A percentile compares a stretch with the other conserved stretches of the same genome.
Conservation (phyloP, 257 asterid species). For the Petunia secreta region DNA sequence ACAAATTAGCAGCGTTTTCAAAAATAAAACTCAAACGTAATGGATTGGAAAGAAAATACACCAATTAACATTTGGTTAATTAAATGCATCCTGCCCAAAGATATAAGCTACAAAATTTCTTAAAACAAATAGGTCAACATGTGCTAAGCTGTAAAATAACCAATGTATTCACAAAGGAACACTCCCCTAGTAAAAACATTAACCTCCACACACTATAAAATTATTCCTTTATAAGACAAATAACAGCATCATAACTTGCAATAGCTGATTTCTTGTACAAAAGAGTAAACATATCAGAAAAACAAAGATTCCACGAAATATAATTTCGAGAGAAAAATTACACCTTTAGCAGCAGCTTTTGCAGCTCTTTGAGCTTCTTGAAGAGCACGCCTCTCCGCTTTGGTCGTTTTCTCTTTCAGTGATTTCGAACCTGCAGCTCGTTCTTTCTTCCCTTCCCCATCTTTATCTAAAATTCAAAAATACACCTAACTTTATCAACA, state of each 20-base stretch:
- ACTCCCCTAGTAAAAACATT: constrained; percentile 11
- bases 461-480: constrained; percentile 43
- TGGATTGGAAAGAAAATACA: not conserved
- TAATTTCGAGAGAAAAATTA: not conserved
- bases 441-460: constrained; percentile 59
- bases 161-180: not conserved
- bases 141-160: not conserved
- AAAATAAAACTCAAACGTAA: constrained; percentile 1
- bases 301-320: not conserved
- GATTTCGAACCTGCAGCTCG: constrained; percentile 47
- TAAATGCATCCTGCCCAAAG: constrained; percentile 5
- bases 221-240: constrained; percentile 7
- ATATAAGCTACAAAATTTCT: not conserved
- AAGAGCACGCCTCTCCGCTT: constrained; percentile 92
- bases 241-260: not conserved
- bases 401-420: constrained; percentile 77
- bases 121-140: not conserved
- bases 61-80: not conserved
- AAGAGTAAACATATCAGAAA: not conserved
- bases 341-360: constrained; percentile 85
- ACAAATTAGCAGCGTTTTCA: not conserved
- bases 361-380: constrained; percentile 98
- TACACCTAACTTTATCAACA: not conserved
- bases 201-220: not conserved
- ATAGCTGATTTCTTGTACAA: not conserved